Conservation (phyloP, 2,329 filamentous ascomycete species). For the Coniochaeta sp. region DNA sequence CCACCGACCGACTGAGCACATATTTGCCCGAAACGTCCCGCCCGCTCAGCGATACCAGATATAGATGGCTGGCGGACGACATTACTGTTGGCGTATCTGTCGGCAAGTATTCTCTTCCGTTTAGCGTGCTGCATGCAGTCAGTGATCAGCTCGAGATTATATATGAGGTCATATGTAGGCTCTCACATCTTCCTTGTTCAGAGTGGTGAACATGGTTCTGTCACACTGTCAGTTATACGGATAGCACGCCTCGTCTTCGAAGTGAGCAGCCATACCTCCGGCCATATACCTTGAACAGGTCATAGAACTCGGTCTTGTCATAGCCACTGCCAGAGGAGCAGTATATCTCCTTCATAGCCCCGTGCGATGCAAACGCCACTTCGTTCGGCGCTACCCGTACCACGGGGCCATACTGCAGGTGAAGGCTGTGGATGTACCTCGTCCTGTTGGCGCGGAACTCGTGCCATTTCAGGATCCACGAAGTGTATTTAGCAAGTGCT, state of each 20-base stretch:
- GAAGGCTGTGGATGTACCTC: conserved; percentile 47
- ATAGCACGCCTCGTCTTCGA: too few species aligned
- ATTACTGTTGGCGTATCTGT: conserved; percentile 63
- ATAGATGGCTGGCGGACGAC: conserved; percentile 50
- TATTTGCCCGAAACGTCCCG: conserved; percentile 45
- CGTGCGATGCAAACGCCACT: conserved; percentile 49
- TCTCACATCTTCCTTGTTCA: conserved; percentile 46
- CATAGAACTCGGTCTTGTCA: conserved; percentile 59
- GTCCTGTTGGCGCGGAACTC: conserved; percentile 48
- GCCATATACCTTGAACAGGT: conserved; percentile 52
- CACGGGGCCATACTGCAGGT: conserved; percentile 47
- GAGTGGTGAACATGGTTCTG: conserved; percentile 54
- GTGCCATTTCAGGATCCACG: conserved; percentile 44
- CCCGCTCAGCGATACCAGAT: conserved; percentile 49
- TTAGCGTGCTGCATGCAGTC: conserved; percentile 58
- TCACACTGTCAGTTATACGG: too few species aligned
- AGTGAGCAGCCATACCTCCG: too few species aligned
- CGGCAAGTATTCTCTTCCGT: conserved; percentile 56
- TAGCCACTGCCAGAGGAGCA: conserved; percentile 54
- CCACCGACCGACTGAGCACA: conserved; percentile 37
- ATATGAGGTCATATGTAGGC: too few species aligned
- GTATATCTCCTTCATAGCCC: conserved; percentile 57
- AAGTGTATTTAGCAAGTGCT: conserved; percentile 38
- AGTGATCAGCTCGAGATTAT: too few species aligned
- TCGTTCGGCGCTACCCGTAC: conserved; percentile 53